Evolutionary conservation across 2,329 filamentous ascomycete species (phyloP), one percentile per base, ranked within the genome.

Genomic region (Claviceps paspali): DNA sequence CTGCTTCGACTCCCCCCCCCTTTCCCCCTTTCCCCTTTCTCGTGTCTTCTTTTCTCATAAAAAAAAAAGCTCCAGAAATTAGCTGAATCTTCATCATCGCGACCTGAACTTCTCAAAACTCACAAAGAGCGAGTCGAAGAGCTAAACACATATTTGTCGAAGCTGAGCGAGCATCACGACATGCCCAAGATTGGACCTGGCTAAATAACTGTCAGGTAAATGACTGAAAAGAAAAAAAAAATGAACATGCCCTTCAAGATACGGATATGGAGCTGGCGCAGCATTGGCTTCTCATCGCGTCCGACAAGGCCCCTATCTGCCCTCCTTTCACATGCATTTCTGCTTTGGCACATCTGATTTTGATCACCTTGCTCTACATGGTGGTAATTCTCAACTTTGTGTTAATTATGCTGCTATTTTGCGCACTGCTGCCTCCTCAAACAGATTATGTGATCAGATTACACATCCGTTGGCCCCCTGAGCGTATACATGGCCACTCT

Each of bases 101-200:
- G 67, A 33, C 76, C 80, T 11, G 87, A 95, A 55, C 79, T 92
- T 12, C 74, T 88, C 47, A 96, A 95, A 67, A 93, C 87, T 22
- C 91, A 98, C 60, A 96, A 96, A 57, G 83, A 98, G 64, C 77
- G 85, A 9, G 88, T 98, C 30, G 87, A 96, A 57, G 86, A 95
- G 56, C 64, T 96, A 49, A 98, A 98, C 56, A 84, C 82, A 45
- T 95, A 96, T 56, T 64, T 98, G 26, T 91, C 84, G 46, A 82
- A 79, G 46, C 61, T 98, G 52, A 94, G 84, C 61, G 91, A 98
- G 61, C 91, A 98, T 62, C 88, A 98, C 59, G 91, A 98, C 56
- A 98, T 98, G 87, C 72, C 72, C 49, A 76, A 75, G 62, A 76
- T 76, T 39, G 72, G 72, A 9, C 72, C 72, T 1, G 72, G 72